Conservation (phyloP, 116 monocot genomes). For the Dioscorea cayenensis region DNA sequence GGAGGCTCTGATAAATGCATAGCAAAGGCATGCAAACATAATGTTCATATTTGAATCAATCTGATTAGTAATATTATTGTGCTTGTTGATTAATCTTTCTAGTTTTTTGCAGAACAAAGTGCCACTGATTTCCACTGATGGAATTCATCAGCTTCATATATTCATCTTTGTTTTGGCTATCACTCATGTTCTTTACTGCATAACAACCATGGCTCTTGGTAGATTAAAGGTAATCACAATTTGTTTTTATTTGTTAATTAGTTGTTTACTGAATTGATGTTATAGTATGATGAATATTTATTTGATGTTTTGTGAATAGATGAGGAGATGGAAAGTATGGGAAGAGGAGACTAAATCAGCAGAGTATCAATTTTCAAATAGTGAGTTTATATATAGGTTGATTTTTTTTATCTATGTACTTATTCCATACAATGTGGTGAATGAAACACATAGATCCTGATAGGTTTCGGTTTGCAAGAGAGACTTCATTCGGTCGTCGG, state of each 20-base stretch:
- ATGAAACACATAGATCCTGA: constrained; percentile 16
- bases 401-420: background rate
- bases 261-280: background rate
- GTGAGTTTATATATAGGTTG: constrained; percentile 10
- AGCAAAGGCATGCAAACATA: background rate
- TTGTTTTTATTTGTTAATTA: background rate
- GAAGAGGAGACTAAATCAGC: constrained; percentile 35
- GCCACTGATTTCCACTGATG: constrained; percentile 32
- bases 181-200: constrained; percentile 38
- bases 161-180: constrained; percentile 57
- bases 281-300: too few species aligned
- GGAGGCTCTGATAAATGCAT: constrained; percentile 6
- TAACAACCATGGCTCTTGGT: constrained; percentile 34
- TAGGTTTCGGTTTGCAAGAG: constrained; percentile 38
- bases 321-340: constrained; percentile 42
- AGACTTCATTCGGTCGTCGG: constrained; percentile 33
- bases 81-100: background rate
- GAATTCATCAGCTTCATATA: constrained; percentile 45
- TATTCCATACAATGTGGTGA: background rate
- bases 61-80: background rate
- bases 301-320: constrained; percentile 15
- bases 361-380: constrained; percentile 42
- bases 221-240: constrained; percentile 27
- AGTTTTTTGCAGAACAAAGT: constrained; percentile 29
- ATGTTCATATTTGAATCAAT: background rate